These are phyloP conservation scores for Dothidotthia symphoricarpi DNA, from an alignment of 2,329 filamentous ascomycete genomes.

Conservation along the genomic window DNA sequence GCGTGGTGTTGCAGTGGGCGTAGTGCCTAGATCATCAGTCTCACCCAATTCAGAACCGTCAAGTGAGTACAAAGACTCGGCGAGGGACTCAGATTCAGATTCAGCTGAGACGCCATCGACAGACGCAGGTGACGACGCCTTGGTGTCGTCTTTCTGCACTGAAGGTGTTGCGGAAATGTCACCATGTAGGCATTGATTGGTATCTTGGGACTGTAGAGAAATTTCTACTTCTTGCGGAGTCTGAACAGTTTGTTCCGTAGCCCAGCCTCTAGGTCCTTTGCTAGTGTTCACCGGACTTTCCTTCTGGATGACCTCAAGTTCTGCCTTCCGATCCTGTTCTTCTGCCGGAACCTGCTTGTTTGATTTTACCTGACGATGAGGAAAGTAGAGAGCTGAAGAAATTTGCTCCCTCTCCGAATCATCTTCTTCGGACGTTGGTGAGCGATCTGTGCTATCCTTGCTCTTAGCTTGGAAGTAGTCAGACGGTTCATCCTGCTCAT, in stretches of 20 bases:
- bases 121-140: conserved; percentile 36
- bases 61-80: conserved; percentile 45
- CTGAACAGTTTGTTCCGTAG: conserved; percentile 30
- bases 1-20: conserved; percentile 35
- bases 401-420: conserved; percentile 80
- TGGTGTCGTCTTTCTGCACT: conserved; percentile 41
- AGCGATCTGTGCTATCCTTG: conserved; percentile 21
- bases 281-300: conserved; percentile 26
- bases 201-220: conserved; percentile 59
- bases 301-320: conserved; percentile 26
- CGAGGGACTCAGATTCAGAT: conserved; percentile 44
- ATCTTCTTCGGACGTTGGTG: conserved; percentile 47
- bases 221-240: conserved; percentile 59
- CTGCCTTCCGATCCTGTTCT: conserved; percentile 24
- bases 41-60: conserved; percentile 54
- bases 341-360: conserved; percentile 37
- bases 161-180: conserved; percentile 49
- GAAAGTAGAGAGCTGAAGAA: conserved; percentile 79
- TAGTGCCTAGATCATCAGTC: conserved; percentile 52
- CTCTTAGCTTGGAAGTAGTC: conserved; percentile 32
- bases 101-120: conserved; percentile 36
- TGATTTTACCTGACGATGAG: conserved; percentile 61
- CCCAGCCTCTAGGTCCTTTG: conserved; percentile 30
- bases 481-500: conserved; percentile 21
- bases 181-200: conserved; percentile 61